A percentile compares a stretch with the other conserved stretches of the same genome.
phyloP scores from a whole-genome alignment of 352 stramenopile genomes.

The Phytopythium sindhum region DNA sequence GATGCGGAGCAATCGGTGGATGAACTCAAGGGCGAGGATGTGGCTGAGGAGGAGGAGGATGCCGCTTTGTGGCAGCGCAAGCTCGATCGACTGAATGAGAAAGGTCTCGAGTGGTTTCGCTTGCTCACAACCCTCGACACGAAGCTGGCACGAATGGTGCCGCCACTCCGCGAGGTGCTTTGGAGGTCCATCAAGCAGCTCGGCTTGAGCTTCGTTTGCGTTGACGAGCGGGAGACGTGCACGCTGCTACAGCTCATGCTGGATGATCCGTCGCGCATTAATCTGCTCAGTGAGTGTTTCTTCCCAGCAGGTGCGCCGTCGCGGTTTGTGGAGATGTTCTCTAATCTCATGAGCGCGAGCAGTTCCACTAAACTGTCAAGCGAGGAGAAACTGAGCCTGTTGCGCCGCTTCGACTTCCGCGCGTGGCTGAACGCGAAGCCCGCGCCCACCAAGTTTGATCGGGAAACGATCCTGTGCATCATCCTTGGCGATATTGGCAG shows the following conservation, averaged over 20 bases:
- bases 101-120: slow-evolving; percentile 82
- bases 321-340: slow-evolving; percentile 87
- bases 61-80: slow-evolving; percentile 23
- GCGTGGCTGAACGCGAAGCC: slow-evolving; percentile 64
- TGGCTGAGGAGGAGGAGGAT: slow-evolving; percentile 1
- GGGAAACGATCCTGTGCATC: slow-evolving; percentile 77
- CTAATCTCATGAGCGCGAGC: slow-evolving; percentile 77
- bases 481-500: slow-evolving; percentile 66
- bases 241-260: slow-evolving; percentile 82
- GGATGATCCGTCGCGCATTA: slow-evolving; percentile 77
- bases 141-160: slow-evolving; percentile 78
- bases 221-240: slow-evolving; percentile 81
- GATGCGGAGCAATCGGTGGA: slow-evolving; percentile 11
- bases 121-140: slow-evolving; percentile 75
- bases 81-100: slow-evolving; percentile 54
- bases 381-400: slow-evolving; percentile 68
- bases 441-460: slow-evolving; percentile 71
- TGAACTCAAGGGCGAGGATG: not conserved
- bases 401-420: slow-evolving; percentile 76
- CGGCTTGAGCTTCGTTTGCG: slow-evolving; percentile 70
- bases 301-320: slow-evolving; percentile 64
- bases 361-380: slow-evolving; percentile 60
- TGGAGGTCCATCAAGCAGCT: slow-evolving; percentile 84
- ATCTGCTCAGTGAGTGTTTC: slow-evolving; percentile 80
- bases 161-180: slow-evolving; percentile 74